Base-by-base conservation (phyloP, 2,329 filamentous ascomycete genomes). In the Penicillium palitans region DNA sequence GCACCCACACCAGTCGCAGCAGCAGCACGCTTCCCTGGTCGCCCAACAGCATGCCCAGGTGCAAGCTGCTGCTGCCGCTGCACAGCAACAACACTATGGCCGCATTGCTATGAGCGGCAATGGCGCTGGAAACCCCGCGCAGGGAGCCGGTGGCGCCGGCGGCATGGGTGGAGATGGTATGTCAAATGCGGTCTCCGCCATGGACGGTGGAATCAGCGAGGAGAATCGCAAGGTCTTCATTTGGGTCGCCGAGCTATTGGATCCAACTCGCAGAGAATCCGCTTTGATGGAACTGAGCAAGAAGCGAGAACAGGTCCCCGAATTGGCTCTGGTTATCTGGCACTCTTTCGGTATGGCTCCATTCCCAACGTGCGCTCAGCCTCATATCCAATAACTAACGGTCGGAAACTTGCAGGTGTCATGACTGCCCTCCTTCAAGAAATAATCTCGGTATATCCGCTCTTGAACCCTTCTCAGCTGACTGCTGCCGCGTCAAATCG, bases 381-480 rank as follows among this genome's bases (percentile, higher is more conserved):
- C 37, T 49, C 59, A 48, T 47, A 59, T 59, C 61, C 48, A 53
- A 55, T 50, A 55, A 64, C 62, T 65, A 64, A 67, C 59, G 53
- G 46, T 72, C 62, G 70, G 61, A 52, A 56, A 61, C 59, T 59
- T 64, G 25, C 65, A 96, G 92, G 93, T 70, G 95, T 99, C 71
- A 99, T 99, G 95, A 97, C 95, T 46, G 96, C 92, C 55, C 83
- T 99, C 25, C 84, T 98, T 35, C 93, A 98, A 76, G 95, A 99
- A 79, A 99, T 99, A 74, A 99, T 99, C 72, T 97, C 93, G 12
- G 95, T 99, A 55, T 99, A 99, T 74, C 96, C 92, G 29, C 85
- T 99, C 5, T 85, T 99, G 68, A 99, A 96, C 75, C 95, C 95
- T 6, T 97, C 92, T 50, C 93, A 98, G 79, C 85, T 99, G 69